Percentiles rank a stretch among this genome's conserved stretches.
These are phyloP conservation scores for Chlamydomonas asymmetrica DNA, from an alignment of 139 green algal genomes.

Conservation along the genomic window DNA sequence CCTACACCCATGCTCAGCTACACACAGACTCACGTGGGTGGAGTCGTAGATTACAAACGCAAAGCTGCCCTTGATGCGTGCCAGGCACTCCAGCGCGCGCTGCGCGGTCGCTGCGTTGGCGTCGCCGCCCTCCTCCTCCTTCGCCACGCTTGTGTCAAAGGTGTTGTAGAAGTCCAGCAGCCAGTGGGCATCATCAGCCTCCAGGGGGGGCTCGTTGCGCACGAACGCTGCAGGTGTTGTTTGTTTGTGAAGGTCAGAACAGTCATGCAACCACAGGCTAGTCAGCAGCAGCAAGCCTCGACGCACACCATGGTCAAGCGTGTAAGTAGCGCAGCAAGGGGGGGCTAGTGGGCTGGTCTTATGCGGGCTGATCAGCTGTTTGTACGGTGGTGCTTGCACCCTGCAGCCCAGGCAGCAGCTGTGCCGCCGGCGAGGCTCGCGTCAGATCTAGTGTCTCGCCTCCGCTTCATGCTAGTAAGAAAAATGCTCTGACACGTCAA, in stretches of 20 bases:
- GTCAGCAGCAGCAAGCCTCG: not conserved
- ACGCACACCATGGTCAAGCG: not conserved
- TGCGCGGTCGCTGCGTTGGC: slow-evolving; percentile 17
- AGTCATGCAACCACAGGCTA: not conserved
- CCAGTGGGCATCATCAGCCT: slow-evolving; percentile 65
- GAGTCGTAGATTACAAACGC: slow-evolving; percentile 74
- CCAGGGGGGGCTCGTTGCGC: slow-evolving; percentile 38
- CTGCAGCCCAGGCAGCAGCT: slow-evolving; percentile 1
- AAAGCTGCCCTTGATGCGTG: slow-evolving; percentile 60
- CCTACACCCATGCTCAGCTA: too few species aligned
- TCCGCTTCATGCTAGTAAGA: not conserved
- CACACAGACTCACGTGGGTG: slow-evolving; percentile 9
- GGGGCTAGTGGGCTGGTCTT: too few species aligned
- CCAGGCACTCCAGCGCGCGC: slow-evolving; percentile 50
- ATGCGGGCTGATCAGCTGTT: too few species aligned
- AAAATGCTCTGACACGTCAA: not conserved
- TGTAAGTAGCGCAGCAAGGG: not conserved
- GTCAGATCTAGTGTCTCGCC: not conserved
- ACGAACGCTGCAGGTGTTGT: slow-evolving; percentile 47
- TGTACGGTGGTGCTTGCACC: too few species aligned
- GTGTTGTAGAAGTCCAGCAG: slow-evolving; percentile 74
- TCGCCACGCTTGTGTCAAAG: too few species aligned
- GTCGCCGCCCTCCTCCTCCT: too few species aligned
- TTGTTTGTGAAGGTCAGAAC: not conserved
- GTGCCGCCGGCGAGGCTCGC: too few species aligned